These are phyloP conservation scores for Abelmoschus esculentus DNA, from an alignment of 345 rosid species.

Conservation along the genomic window DNA sequence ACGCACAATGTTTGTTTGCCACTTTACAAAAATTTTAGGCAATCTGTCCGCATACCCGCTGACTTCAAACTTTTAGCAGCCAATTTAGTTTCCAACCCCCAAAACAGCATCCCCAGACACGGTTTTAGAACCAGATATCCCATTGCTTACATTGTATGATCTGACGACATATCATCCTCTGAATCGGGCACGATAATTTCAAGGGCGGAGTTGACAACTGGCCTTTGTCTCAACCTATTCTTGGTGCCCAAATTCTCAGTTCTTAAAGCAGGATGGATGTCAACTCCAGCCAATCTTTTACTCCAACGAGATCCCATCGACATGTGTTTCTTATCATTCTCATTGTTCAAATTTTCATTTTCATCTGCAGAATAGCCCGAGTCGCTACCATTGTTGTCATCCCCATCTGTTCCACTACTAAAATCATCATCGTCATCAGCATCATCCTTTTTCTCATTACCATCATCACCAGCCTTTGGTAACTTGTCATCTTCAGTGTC, in stretches of 20 bases:
- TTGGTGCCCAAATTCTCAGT: constrained; percentile 28
- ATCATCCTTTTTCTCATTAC: constrained; percentile 10
- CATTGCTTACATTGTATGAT: not conserved
- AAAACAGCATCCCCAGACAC: constrained; percentile 12
- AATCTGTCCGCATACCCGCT: not conserved
- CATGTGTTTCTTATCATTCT: constrained; percentile 11
- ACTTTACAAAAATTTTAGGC: not conserved
- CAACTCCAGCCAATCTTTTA: constrained; percentile 28
- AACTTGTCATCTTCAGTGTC: constrained; percentile 26
- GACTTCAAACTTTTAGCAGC: not conserved
- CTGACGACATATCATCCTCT: constrained; percentile 25
- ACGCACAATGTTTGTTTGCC: not conserved
- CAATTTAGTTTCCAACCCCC: not conserved
- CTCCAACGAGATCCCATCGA: constrained; percentile 23
- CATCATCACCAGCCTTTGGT: constrained; percentile 16
- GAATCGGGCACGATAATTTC: constrained; percentile 30
- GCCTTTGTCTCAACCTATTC: constrained; percentile 53
- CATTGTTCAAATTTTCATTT: constrained; percentile 6
- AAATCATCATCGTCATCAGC: constrained; percentile 10
- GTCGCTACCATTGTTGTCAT: constrained; percentile 12
- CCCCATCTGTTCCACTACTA: constrained; percentile 19
- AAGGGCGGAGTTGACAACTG: constrained; percentile 45
- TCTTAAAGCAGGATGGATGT: constrained; percentile 21
- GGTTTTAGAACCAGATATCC: constrained; percentile 7
- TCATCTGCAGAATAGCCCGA: constrained; percentile 18